Evolutionary conservation across 225 moss, liverwort and hornwort species (phyloP), one percentile per base, ranked within the genome.

Genomic region (Straminergon stramineum): DNA sequence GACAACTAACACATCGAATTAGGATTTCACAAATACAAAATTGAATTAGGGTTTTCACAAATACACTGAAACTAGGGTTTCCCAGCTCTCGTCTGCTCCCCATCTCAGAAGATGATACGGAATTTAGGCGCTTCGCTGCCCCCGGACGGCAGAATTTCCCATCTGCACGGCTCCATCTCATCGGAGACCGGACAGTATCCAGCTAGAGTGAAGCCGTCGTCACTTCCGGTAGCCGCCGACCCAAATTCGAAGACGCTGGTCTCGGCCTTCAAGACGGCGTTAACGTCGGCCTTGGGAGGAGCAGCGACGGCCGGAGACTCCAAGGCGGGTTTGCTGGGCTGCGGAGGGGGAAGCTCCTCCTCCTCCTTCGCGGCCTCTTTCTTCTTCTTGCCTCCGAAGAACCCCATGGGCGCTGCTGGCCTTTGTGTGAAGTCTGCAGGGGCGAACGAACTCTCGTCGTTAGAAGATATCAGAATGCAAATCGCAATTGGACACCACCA

Each of bases 161-260:
- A 99, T 26, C 97, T 91, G 86, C 99, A 99, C 26, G 99, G 99
- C 93, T 99, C 99, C 97, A 97, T 94, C 7, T 96, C 99, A 34
- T 99, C 97, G 15, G 97, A 99, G 51, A 99, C 95, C 20, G 99
- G 99, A 73, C 99, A 99, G 88, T 99, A 99, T 60, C 99, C 99
- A 52, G 97, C 99, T 23, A 99, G 94, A 39, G 99, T 99, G 79
- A 96, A 69, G 17, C 91, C 93, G 7, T 95, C 96, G 32, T 96
- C 96, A 20, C 91, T 85, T 8, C 39, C 93, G 34, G 28, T 18
- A 1, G 90, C 92, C 8, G 97, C 97, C 10, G 94, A 93, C 55
- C 99, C 99, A 23, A 99, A 99, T 84, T 99, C 99, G 64, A 99
- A 99, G 45, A 99, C 97, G 81, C 97, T 97, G 71, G 96, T 95